Evolutionary conservation across 2,329 filamentous ascomycete species (phyloP).

Genomic region (Pseudodiploospora longispora): DNA sequence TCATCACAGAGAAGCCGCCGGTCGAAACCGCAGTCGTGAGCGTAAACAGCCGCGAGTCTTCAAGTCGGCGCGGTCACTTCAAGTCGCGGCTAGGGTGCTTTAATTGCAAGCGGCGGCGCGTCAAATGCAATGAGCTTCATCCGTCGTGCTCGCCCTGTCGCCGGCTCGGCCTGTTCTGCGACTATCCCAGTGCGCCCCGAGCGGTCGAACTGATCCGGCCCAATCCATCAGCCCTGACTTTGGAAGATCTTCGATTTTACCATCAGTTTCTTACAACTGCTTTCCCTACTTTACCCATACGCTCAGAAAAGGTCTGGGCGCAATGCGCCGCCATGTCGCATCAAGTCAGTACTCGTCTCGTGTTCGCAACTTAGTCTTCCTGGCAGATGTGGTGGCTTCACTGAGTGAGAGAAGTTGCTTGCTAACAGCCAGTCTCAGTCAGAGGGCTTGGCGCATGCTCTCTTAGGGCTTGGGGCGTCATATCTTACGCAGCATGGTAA

Average conservation of each 20-base stretch:
- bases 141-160: slow-evolving; percentile 22
- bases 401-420: background rate
- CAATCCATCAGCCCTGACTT: slow-evolving; percentile 20
- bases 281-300: slow-evolving; percentile 27
- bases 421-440: slow-evolving; percentile 16
- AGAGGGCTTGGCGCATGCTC: slow-evolving; percentile 29
- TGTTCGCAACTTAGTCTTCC: too few relatives aligned
- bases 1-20: too few relatives aligned
- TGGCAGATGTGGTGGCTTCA: too few relatives aligned
- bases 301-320: slow-evolving; percentile 23
- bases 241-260: slow-evolving; percentile 41
- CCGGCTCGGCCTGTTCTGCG: slow-evolving; percentile 25
- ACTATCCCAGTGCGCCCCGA: slow-evolving; percentile 17
- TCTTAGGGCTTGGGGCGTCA: slow-evolving; percentile 29
- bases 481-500: slow-evolving; percentile 23
- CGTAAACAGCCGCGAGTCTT: background rate
- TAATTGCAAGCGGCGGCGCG: slow-evolving; percentile 23
- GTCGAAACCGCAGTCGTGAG: too few relatives aligned
- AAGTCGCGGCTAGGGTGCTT: slow-evolving; percentile 25
- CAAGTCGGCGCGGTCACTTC: slow-evolving; percentile 17
- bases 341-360: slow-evolving; percentile 15
- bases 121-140: slow-evolving; percentile 23
- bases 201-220: slow-evolving; percentile 4
- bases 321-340: slow-evolving; percentile 27
- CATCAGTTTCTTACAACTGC: slow-evolving; percentile 40